A percentile compares a stretch with the other conserved stretches of the same genome.
phyloP scores from a whole-genome alignment of 2,329 filamentous ascomycete species.

The Nemania bipapillata region DNA sequence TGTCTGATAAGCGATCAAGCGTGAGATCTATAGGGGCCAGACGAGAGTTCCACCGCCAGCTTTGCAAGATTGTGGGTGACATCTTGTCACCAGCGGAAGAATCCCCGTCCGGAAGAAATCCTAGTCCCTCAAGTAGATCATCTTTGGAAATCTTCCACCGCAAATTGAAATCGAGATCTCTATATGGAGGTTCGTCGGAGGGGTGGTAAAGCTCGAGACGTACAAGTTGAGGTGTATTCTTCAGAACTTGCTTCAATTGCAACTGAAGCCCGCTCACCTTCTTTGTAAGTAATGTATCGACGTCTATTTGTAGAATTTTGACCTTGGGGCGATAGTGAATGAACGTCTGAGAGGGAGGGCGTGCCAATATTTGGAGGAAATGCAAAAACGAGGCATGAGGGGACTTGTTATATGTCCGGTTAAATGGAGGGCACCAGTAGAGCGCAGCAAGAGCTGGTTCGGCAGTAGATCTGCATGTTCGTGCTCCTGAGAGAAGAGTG shows the following conservation, averaged over 20 bases:
- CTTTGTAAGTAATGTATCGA: constrained; percentile 55
- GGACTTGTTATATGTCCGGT: constrained; percentile 56
- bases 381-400: constrained; percentile 60
- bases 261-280: constrained; percentile 51
- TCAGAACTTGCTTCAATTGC: constrained; percentile 68
- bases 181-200: constrained; percentile 74
- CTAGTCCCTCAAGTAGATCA: constrained; percentile 72
- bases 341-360: constrained; percentile 58
- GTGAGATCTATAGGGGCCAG: constrained; percentile 60
- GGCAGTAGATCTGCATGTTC: constrained; percentile 71
- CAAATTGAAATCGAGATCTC: constrained; percentile 64
- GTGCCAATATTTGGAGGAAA: constrained; percentile 59
- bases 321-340: constrained; percentile 78
- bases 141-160: constrained; percentile 73
- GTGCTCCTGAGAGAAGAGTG: constrained; percentile 69
- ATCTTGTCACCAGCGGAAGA: constrained; percentile 54
- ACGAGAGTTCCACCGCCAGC: constrained; percentile 72
- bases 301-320: constrained; percentile 75
- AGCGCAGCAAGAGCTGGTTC: constrained; percentile 79
- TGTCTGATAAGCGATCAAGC: constrained; percentile 60
- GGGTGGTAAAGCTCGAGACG: constrained; percentile 78
- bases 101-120: constrained; percentile 58
- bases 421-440: constrained; percentile 74
- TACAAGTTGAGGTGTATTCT: constrained; percentile 72
- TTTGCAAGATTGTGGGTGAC: constrained; percentile 56